Evolutionary conservation across 345 rosid genomes (phyloP), one percentile per base, ranked within the genome.

Genomic region (Euphorbia pulcherrima): DNA sequence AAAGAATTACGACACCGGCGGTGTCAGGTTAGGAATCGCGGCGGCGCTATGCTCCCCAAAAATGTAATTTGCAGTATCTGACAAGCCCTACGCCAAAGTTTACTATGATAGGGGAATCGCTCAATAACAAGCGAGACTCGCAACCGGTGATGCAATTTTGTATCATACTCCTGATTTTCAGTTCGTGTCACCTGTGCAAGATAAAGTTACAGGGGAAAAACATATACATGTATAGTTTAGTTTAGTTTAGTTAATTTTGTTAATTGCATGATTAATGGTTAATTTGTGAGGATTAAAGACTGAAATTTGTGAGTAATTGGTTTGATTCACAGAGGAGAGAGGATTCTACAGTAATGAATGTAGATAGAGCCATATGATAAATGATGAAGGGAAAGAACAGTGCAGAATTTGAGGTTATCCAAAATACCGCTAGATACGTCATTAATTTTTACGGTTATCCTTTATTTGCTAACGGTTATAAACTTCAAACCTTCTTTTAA

Each of bases 311-410:
- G 29, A 21, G 39, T n/a, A 20, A 29, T 54, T 30, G 10, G 20
- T 40, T 27, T 8, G 30, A 17, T 47, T 33, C 69, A 55, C 84
- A 93, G 94, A 69, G 96, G 98, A 30, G 98, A 93, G 79, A 33
- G 98, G 83, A 0, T 93, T 87, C 74, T 92, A 95, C 44, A 92
- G 97, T 79, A 55, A 70, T 6, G 97, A 88, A 68, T 93, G 98
- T 72, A 74, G 97, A 60, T 86, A 92, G 12, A 75, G 71, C 55
- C 90, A 88, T 30, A 89, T 90, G 67, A 72, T 68, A 62, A 80
- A 65, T 50, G 92, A 90, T n/a, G 94, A 90, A 60, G 64, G 77
- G 9, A 84, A 83, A 73, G 86, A 88, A 71, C 83, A 72, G 75
- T 87, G 92, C 78, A 77, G 82, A n/a, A 80, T 77, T 89, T n/a